These are phyloP conservation scores for Taphrina wiesneri DNA, from an alignment of 1,139 yeast genomes.

Conservation along the genomic window DNA sequence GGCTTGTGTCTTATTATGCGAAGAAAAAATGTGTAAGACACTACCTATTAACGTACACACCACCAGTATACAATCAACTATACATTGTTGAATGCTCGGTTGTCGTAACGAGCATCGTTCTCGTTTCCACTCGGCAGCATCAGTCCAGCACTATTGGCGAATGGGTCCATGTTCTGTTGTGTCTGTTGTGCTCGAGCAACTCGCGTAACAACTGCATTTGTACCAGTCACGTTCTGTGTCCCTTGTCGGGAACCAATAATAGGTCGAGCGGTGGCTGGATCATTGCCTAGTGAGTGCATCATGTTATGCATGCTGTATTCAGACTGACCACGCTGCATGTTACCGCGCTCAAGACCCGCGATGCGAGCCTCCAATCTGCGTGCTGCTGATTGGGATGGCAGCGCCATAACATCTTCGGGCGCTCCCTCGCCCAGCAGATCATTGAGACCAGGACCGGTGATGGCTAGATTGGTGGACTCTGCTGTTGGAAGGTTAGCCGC, in stretches of 20 bases:
- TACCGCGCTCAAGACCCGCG: constrained; percentile 1
- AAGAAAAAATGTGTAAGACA: too few relatives aligned
- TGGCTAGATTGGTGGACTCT: constrained; percentile 5
- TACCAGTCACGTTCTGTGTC: background rate
- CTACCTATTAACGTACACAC: too few relatives aligned
- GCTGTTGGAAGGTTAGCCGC: constrained; percentile 8
- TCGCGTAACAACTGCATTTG: background rate
- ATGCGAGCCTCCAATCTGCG: constrained; percentile 10
- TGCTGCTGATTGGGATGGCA: constrained; percentile 4
- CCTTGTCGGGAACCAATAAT: background rate
- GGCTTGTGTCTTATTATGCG: too few relatives aligned
- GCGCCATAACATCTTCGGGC: constrained; percentile 14
- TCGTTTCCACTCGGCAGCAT: background rate
- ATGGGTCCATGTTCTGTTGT: constrained; percentile 11
- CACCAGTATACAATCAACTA: background rate
- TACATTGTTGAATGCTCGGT: constrained; percentile 8
- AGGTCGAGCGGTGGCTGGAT: background rate
- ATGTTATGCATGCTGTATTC: constrained; percentile 13
- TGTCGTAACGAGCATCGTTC: background rate
- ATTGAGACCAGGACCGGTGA: constrained; percentile 17
- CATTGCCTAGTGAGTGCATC: background rate
- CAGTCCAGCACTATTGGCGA: background rate
- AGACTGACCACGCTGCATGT: constrained; percentile 5
- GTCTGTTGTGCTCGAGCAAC: background rate
- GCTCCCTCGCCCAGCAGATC: constrained; percentile 19